Conservation (phyloP, 139 green algal species). For the Marvania coccoides region DNA sequence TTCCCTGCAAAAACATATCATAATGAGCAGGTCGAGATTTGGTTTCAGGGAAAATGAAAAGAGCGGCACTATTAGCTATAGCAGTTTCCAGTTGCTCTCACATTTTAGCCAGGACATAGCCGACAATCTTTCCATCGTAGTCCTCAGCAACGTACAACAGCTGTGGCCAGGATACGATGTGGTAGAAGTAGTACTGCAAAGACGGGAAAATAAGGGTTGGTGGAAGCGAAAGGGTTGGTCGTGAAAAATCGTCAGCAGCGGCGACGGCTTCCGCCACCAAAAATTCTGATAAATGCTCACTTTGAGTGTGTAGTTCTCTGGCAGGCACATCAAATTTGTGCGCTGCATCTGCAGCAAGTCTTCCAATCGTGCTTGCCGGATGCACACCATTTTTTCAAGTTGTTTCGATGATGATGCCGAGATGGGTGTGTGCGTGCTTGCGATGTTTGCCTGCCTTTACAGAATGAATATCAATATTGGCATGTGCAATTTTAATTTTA, state of each 20-base stretch:
- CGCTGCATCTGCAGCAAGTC: conserved; percentile 96
- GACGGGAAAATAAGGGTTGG: background rate
- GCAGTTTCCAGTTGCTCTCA: conserved; percentile 21
- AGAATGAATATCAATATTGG: too few species aligned
- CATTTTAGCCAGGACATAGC: conserved; percentile 99
- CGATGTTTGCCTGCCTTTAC: too few species aligned
- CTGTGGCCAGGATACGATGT: conserved; percentile 97
- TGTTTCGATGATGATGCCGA: too few species aligned
- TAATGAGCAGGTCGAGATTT: background rate
- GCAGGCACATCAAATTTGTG: conserved; percentile 94
- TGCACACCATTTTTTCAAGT: conserved; percentile 78
- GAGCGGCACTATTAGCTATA: background rate
- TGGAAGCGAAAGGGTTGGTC: background rate
- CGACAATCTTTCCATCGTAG: conserved; percentile 92
- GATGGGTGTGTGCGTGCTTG: too few species aligned
- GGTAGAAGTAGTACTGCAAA: conserved; percentile 99
- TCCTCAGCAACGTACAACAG: conserved; percentile 96
- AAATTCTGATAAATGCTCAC: conserved; percentile 28
- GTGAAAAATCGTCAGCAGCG: background rate
- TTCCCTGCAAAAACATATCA: conserved; percentile 57
- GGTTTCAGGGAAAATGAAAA: background rate
- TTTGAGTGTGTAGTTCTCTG: conserved; percentile 99
- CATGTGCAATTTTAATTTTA: too few species aligned
- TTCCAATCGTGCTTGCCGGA: conserved; percentile 79
- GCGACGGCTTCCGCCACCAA: background rate